Conservation (phyloP, 2,329 filamentous ascomycete species). For the Huntiella savannae region DNA sequence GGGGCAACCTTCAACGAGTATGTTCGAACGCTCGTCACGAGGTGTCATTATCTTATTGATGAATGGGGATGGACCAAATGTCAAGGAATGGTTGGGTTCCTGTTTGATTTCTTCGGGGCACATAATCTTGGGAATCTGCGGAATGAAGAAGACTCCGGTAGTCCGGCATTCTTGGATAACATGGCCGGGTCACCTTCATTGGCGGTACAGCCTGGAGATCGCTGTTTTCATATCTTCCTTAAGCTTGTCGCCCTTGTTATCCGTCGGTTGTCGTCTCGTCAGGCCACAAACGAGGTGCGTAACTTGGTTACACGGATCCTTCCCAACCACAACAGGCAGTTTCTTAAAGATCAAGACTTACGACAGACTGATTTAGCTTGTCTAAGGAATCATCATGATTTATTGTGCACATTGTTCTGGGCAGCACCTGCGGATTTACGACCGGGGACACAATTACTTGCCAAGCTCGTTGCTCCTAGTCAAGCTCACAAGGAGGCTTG, state of each 20-base stretch:
- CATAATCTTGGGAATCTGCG: slow-evolving; percentile 42
- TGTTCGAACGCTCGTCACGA: slow-evolving; percentile 36
- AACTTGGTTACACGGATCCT: slow-evolving; percentile 43
- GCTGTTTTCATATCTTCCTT: slow-evolving; percentile 48
- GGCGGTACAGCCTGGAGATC: slow-evolving; percentile 32
- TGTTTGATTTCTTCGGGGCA: slow-evolving; percentile 50
- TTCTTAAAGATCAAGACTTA: slow-evolving; percentile 41
- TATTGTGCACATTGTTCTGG: slow-evolving; percentile 49
- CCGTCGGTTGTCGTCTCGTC: slow-evolving; percentile 27
- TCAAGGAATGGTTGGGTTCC: slow-evolving; percentile 35
- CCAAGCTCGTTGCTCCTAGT: slow-evolving; percentile 37
- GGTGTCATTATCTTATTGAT: slow-evolving; percentile 43
- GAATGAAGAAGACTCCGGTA: slow-evolving; percentile 43
- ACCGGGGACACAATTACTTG: slow-evolving; percentile 33
- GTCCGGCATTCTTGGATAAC: slow-evolving; percentile 40
- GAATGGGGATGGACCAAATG: slow-evolving; percentile 48
- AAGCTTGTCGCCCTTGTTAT: slow-evolving; percentile 43
- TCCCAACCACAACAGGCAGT: slow-evolving; percentile 47
- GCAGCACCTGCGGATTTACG: slow-evolving; percentile 35
- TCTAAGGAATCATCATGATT: slow-evolving; percentile 48
- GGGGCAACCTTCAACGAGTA: slow-evolving; percentile 46
- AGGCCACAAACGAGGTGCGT: slow-evolving; percentile 34
- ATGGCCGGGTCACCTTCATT: slow-evolving; percentile 28
- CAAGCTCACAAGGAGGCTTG: slow-evolving; percentile 49
- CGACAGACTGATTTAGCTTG: slow-evolving; percentile 42